Base-by-base conservation (phyloP, 768 basidiomycete species). In the Xerocomellus chrysenteron region DNA sequence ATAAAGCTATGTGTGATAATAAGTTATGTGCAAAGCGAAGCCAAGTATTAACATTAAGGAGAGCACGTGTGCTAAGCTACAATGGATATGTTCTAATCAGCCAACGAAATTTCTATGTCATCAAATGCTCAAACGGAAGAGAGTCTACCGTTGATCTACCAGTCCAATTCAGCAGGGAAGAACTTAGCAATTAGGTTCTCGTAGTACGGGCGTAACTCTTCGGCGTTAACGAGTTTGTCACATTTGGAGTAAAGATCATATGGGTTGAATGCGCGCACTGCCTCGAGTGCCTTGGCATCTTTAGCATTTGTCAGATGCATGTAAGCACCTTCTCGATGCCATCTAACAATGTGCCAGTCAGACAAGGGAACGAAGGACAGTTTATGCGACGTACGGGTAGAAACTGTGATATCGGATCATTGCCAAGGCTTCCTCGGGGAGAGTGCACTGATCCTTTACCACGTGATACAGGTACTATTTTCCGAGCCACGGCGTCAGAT, bases 331-430 rank as follows among this genome's bases (percentile, higher is more conserved):
- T 94, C 94, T 42, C 93, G 82, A 73, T 96, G 94, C 93, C 92
- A 94, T 28, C 83, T 83, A 61, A 19, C 26, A 54, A 44, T 2
- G 10, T 24, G 21, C 2, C 5, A 10, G 45, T 62, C 16, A 63
- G 59, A 50, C 37, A 30, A 41, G 26, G 42, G 28, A 48, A 33
- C 0, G 13, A 43, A 41, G 19, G 7, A 24, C 33, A 9, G 12
- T 30, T 41, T 45, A 50, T 32, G 48, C 19, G 11, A 70, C 82
- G 49, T 64, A 84, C 73, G 94, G 93, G 75, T 95, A 96, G 80
- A 95, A 96, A 65, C 88, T 91, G 75, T 95, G 94, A 70, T 92
- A 96, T 33, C 94, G 85, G 67, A 96, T 92, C 93, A 96, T 96
- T 9, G 88, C 86, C 30, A 96, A 78, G 0, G 81, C 93, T 63